These are phyloP conservation scores for Pelargonium hybrid DNA, from an alignment of 441 rosid species.

Conservation along the genomic window DNA sequence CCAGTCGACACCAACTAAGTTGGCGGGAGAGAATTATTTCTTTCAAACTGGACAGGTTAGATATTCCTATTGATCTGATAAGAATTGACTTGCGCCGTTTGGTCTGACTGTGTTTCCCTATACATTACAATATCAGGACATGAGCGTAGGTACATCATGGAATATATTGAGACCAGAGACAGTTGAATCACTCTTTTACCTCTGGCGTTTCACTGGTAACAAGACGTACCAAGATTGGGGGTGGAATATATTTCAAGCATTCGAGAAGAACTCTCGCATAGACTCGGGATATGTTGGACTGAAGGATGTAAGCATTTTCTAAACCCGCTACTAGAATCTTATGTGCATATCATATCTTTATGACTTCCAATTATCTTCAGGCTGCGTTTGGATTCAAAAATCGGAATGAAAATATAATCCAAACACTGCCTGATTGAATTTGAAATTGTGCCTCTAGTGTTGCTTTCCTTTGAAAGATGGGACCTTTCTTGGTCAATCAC, in stretches of 20 bases:
- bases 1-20: slow-evolving; percentile 78
- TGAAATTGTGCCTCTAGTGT: not conserved
- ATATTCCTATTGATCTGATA: slow-evolving; percentile 4
- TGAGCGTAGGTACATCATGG: slow-evolving; percentile 86
- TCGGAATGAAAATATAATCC: too few relatives aligned
- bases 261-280: slow-evolving; percentile 74
- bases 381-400: not conserved
- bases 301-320: slow-evolving; percentile 58
- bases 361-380: not conserved
- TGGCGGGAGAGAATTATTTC: slow-evolving; percentile 93
- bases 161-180: slow-evolving; percentile 95
- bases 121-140: slow-evolving; percentile 45
- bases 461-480: not conserved
- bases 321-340: slow-evolving; percentile 6
- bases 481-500: too few relatives aligned
- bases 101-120: slow-evolving; percentile 2
- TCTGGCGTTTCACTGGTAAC: slow-evolving; percentile 95
- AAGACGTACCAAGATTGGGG: slow-evolving; percentile 95
- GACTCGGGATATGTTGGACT: slow-evolving; percentile 84
- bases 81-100: not conserved
- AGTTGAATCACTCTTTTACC: slow-evolving; percentile 83
- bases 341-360: not conserved
- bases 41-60: slow-evolving; percentile 65
- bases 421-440: too few relatives aligned
- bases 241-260: slow-evolving; percentile 93